These are phyloP conservation scores for Annulohypoxylon nitens DNA, from an alignment of 495 filamentous ascomycete genomes.

Conservation along the genomic window DNA sequence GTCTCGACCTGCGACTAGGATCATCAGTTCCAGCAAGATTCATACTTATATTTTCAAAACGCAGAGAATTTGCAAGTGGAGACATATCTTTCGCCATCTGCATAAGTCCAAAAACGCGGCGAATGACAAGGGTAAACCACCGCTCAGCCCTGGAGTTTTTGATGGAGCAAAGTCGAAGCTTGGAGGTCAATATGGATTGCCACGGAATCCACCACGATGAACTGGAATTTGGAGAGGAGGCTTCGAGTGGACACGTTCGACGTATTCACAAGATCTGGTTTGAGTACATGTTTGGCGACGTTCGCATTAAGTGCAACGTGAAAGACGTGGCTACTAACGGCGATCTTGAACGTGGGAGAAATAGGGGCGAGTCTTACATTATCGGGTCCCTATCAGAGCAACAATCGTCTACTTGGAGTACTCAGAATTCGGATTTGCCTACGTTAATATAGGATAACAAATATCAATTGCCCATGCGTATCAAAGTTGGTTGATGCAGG, in stretches of 20 bases:
- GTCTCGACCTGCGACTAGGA: slow-evolving; percentile 20
- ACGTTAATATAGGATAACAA: background rate
- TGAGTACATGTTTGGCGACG: slow-evolving; percentile 30
- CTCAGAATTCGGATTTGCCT: background rate
- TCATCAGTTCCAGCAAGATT: slow-evolving; percentile 15
- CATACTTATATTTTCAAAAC: slow-evolving; percentile 25
- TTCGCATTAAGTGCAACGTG: slow-evolving; percentile 23
- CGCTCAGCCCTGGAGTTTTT: slow-evolving; percentile 25
- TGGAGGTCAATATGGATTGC: slow-evolving; percentile 18
- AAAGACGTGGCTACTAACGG: background rate
- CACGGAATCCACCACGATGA: slow-evolving; percentile 16
- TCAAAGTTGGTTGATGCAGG: background rate
- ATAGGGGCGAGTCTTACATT: background rate
- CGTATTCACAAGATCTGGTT: slow-evolving; percentile 22
- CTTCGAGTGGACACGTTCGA: background rate
- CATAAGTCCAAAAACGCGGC: background rate
- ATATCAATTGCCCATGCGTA: background rate
- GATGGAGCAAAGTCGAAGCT: slow-evolving; percentile 29
- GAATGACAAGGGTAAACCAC: slow-evolving; percentile 11
- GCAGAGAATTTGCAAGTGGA: slow-evolving; percentile 1
- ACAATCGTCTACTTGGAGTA: background rate
- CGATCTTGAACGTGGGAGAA: background rate
- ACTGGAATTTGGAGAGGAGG: slow-evolving; percentile 14
- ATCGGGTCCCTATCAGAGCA: background rate
- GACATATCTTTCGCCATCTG: slow-evolving; percentile 20